Base-by-base conservation (phyloP, 1,284 basidiomycete genomes). In the Cutaneotrichosporon dermatis region DNA sequence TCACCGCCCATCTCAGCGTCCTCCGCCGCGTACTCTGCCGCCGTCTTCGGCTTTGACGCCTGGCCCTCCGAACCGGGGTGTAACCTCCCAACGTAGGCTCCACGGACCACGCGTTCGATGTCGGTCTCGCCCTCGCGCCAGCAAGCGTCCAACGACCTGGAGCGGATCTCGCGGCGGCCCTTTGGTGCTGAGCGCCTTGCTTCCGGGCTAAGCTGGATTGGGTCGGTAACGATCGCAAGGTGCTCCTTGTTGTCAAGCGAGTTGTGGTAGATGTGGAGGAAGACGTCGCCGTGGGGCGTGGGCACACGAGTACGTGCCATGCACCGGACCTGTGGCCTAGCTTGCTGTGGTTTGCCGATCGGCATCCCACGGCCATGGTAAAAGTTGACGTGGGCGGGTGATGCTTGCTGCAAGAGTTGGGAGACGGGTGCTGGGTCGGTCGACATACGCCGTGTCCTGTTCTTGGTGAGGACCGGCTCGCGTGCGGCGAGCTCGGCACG, bases 231-330 rank as follows among this genome's bases (percentile, higher is more conserved):
- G 58, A 99, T 86, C 0, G 96, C 95, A n/a, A 99, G 84, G 74
- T 99, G 96, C 74, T 99, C 96, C 79, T 99, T 99, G 72, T 88
- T 90, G 76, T 97, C 98, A 76, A 90, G 88, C 51, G 67, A 67
- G 60, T 78, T 78, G 60, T 80, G 80, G 80, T 99, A 99, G 43
- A 99, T 81, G 72, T 99, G 93, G 12, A 97, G 83, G 78, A 98
- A 98, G 39, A 89, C 85, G 16, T 92, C 88, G 33, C 95, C 95
- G 73, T 99, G 92, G 0, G 92, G 91, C 0, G 96, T 99, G 16
- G 96, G 96, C 68, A 99, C 90, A 50, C 96, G 87, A 4, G 96
- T 98, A 58, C 96, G 88, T 3, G 93, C 96, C 85, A 96, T 91
- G 77, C 96, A 99, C 50, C 66, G 61, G 9, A 79, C 74, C 54